A percentile compares a stretch with the other conserved stretches of the same genome.
Conservation (phyloP, 1,139 yeast genomes). For the Suhomyces ambrosiae region DNA sequence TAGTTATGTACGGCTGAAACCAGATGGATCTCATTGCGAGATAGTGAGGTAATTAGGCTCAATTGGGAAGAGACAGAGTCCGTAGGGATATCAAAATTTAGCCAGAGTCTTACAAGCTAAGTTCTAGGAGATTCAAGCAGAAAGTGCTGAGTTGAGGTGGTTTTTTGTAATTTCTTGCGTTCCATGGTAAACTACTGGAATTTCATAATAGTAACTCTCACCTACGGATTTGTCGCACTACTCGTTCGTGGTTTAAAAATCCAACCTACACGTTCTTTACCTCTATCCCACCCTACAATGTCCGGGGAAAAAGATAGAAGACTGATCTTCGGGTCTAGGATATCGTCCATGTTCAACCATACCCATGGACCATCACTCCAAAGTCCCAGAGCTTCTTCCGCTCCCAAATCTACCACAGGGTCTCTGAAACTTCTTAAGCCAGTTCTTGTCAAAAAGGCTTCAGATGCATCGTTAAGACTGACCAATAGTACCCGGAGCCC, state of each 20-base stretch:
- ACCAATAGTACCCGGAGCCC: constrained; percentile 5
- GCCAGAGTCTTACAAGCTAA: too few relatives aligned
- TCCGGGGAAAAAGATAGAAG: constrained; percentile 18
- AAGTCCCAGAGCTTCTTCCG: constrained; percentile 1
- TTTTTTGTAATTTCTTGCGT: background rate
- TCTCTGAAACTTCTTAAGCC: constrained; percentile 11
- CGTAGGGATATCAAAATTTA: too few relatives aligned
- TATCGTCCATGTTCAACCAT: constrained; percentile 31
- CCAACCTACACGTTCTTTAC: constrained; percentile 1
- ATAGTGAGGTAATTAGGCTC: background rate
- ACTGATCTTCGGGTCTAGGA: constrained; percentile 28
- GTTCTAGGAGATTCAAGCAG: background rate
- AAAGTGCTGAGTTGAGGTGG: background rate
- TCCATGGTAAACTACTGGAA: too few relatives aligned
- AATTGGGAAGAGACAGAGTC: background rate
- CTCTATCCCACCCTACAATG: constrained; percentile 3
- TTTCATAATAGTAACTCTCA: too few relatives aligned
- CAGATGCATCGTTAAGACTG: constrained; percentile 11
- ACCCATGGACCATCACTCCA: constrained; percentile 8
- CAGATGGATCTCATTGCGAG: too few relatives aligned
- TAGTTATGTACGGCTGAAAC: too few relatives aligned
- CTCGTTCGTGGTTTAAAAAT: background rate
- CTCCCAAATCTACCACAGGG: background rate
- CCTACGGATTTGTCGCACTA: too few relatives aligned
- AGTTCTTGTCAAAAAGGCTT: constrained; percentile 10